Evolutionary conservation across 768 basidiomycete species (phyloP).

Genomic region (Mycena galericulata): DNA sequence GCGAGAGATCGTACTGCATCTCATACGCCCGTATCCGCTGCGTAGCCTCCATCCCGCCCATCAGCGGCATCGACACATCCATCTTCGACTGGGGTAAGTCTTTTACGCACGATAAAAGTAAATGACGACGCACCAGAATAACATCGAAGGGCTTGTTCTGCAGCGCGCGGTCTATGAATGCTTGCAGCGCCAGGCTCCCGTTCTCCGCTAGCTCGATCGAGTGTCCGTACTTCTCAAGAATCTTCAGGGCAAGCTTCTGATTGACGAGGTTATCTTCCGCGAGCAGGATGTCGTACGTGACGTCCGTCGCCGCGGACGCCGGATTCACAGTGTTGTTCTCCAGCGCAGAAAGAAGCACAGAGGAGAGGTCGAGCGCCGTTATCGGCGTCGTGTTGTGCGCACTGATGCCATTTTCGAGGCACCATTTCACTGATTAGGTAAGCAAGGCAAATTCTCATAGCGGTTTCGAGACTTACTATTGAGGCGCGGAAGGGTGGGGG

Average conservation of each 20-base stretch:
- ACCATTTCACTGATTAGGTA: constrained; percentile 84
- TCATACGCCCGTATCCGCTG: constrained; percentile 91
- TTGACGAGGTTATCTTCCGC: constrained; percentile 98
- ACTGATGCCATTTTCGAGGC: constrained; percentile 95
- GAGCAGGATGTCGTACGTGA: constrained; percentile 91
- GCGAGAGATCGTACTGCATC: constrained; percentile 71
- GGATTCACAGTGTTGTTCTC: constrained; percentile 95
- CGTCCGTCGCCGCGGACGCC: constrained; percentile 86
- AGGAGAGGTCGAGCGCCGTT: constrained; percentile 87
- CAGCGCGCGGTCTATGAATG: constrained; percentile 82
- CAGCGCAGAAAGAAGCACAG: constrained; percentile 92
- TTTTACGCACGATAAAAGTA: neutral
- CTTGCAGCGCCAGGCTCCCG: constrained; percentile 92
- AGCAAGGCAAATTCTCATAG: constrained; percentile 25
- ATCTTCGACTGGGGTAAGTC: constrained; percentile 67
- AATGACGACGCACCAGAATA: constrained; percentile 76
- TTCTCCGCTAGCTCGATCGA: constrained; percentile 98
- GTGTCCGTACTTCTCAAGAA: constrained; percentile 96
- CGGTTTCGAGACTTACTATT: constrained; percentile 65
- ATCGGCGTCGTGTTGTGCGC: constrained; percentile 95
- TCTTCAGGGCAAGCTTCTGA: constrained; percentile 96
- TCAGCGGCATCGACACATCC: constrained; percentile 98
- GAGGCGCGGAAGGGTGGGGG: constrained; percentile 80
- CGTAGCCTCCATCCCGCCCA: constrained; percentile 99
- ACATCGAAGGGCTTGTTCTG: constrained; percentile 88